phyloP scores from a whole-genome alignment of 1,139 yeast genomes.

The Taphrina wiesneri region DNA sequence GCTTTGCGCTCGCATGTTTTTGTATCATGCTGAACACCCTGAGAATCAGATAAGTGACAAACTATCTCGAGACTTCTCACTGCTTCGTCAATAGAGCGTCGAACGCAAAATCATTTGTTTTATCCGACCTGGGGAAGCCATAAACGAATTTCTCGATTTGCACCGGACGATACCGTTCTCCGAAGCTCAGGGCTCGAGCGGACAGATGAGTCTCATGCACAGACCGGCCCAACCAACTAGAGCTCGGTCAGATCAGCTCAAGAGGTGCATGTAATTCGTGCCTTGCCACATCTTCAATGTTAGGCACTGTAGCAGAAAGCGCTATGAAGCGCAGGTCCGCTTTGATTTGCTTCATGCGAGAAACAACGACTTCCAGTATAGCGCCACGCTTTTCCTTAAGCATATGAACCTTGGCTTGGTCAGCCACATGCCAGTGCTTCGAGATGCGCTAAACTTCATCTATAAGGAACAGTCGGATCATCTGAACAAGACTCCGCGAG shows the following conservation, averaged over 20 bases:
- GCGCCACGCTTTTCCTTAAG: slow-evolving; percentile 56
- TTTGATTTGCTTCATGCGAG: slow-evolving; percentile 54
- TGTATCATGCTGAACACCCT: slow-evolving; percentile 47
- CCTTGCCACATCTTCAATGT: slow-evolving; percentile 52
- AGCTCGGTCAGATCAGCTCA: neutral
- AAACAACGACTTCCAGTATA: slow-evolving; percentile 55
- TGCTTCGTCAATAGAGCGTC: slow-evolving; percentile 51
- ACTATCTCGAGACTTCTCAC: slow-evolving; percentile 11
- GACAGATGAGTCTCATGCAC: slow-evolving; percentile 34
- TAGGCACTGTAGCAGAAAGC: slow-evolving; percentile 59
- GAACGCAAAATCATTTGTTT: slow-evolving; percentile 52
- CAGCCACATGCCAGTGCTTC: slow-evolving; percentile 43
- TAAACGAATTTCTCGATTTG: slow-evolving; percentile 49
- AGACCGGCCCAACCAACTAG: slow-evolving; percentile 26
- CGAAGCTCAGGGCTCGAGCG: slow-evolving; percentile 45
- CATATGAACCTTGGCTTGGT: slow-evolving; percentile 52
- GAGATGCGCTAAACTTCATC: neutral
- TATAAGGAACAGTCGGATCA: slow-evolving; percentile 49
- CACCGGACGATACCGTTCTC: slow-evolving; percentile 55
- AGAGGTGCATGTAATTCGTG: slow-evolving; percentile 46
- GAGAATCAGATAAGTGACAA: neutral
- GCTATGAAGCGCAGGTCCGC: slow-evolving; percentile 52
- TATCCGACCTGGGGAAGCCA: slow-evolving; percentile 45
- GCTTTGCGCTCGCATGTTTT: slow-evolving; percentile 49
- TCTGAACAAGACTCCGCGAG: slow-evolving; percentile 48